Percentiles rank a stretch among this genome's conserved stretches.
These are phyloP conservation scores for Fusarium sp. DNA, from an alignment of 2,329 filamentous ascomycete genomes.

Conservation along the genomic window DNA sequence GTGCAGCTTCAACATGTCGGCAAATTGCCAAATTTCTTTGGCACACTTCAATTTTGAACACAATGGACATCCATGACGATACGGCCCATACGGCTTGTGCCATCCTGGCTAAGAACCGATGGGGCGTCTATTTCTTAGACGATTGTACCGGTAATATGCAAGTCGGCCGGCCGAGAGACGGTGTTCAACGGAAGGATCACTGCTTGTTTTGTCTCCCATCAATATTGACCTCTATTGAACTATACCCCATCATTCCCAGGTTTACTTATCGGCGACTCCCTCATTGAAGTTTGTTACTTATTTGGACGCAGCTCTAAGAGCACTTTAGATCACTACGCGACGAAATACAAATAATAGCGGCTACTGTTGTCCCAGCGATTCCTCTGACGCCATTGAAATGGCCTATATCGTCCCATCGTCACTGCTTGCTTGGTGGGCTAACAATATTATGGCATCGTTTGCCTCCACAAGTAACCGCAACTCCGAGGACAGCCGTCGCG, in stretches of 20 bases:
- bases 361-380: too few relatives aligned
- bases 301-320: not conserved
- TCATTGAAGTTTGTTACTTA: not conserved
- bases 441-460: not conserved
- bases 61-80: conserved; percentile 11
- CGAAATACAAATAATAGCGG: too few relatives aligned
- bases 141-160: not conserved
- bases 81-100: conserved; percentile 8
- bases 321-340: too few relatives aligned
- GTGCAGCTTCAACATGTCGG: too few relatives aligned
- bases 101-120: conserved; percentile 8
- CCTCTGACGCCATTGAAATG: not conserved
- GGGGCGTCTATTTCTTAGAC: conserved; percentile 17
- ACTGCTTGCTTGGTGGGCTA: not conserved
- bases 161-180: not conserved
- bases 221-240: not conserved
- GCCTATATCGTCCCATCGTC: not conserved
- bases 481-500: too few relatives aligned
- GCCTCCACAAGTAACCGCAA: too few relatives aligned
- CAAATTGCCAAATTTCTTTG: too few relatives aligned
- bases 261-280: conserved; percentile 13
- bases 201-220: conserved; percentile 20
- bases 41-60: too few relatives aligned
- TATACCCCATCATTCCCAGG: conserved; percentile 7
- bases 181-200: not conserved